These are phyloP conservation scores for Trichoderma sp. DNA, from an alignment of 2,329 filamentous ascomycete genomes.

Conservation along the genomic window DNA sequence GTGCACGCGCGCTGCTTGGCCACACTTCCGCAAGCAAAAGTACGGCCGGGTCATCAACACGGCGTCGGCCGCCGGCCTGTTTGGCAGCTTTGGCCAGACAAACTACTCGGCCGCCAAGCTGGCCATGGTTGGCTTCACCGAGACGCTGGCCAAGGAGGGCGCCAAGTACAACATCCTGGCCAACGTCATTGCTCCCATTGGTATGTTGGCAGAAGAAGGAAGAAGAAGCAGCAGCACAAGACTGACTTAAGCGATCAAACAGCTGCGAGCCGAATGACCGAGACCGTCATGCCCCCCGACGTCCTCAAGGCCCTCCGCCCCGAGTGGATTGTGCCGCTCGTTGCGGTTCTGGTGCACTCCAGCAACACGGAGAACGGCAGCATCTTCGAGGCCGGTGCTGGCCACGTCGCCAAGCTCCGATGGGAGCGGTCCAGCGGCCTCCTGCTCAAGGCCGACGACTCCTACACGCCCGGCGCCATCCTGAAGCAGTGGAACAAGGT, in stretches of 20 bases:
- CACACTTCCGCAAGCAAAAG: slow-evolving; percentile 98
- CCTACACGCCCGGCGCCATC: slow-evolving; percentile 84
- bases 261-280: slow-evolving; percentile 93
- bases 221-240: background rate
- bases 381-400: slow-evolving; percentile 93
- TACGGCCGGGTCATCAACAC: slow-evolving; percentile 97
- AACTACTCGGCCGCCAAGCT: slow-evolving; percentile 98
- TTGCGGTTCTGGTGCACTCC: slow-evolving; percentile 84
- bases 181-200: slow-evolving; percentile 92
- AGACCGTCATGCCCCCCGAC: slow-evolving; percentile 94
- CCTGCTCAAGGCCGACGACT: slow-evolving; percentile 84
- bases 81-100: slow-evolving; percentile 91
- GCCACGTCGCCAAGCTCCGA: slow-evolving; percentile 86
- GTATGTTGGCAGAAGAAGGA: slow-evolving; percentile 31
- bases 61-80: slow-evolving; percentile 90
- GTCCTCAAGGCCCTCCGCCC: slow-evolving; percentile 83
- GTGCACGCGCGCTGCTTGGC: slow-evolving; percentile 92
- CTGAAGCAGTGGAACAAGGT: slow-evolving; percentile 88
- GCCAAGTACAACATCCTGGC: slow-evolving; percentile 95
- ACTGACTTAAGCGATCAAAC: background rate
- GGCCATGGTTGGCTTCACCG: slow-evolving; percentile 92
- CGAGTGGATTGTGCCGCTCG: slow-evolving; percentile 92
- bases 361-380: slow-evolving; percentile 84
- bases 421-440: slow-evolving; percentile 94
- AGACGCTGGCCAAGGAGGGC: slow-evolving; percentile 97